Conservation (phyloP, 1,284 basidiomycete species). For the Bjerkandera adusta region DNA sequence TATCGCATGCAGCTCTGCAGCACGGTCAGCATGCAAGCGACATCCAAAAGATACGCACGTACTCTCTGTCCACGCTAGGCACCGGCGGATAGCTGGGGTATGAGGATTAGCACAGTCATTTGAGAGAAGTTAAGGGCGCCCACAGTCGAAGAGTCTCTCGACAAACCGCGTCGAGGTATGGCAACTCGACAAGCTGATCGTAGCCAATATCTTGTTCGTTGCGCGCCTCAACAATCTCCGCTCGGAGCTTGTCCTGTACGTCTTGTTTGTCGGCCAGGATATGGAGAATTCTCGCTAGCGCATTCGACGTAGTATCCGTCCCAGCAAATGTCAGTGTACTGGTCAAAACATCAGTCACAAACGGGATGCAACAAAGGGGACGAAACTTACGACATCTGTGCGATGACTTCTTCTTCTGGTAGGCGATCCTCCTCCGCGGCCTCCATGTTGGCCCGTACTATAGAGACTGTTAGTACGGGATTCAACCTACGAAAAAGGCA, state of each 20-base stretch:
- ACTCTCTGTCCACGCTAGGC: constrained; percentile 30
- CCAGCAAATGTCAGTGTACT: constrained; percentile 30
- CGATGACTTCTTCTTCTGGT: constrained; percentile 26
- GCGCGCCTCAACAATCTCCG: constrained; percentile 23
- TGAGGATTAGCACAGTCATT: not conserved
- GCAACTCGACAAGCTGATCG: constrained; percentile 28
- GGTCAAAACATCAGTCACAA: not conserved
- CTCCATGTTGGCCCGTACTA: constrained; percentile 26
- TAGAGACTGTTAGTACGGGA: not conserved
- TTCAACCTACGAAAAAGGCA: too few species aligned
- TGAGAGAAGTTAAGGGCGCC: constrained; percentile 10
- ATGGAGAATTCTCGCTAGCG: constrained; percentile 26
- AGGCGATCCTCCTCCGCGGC: constrained; percentile 24
- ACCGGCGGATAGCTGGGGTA: constrained; percentile 2
- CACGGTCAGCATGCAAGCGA: not conserved
- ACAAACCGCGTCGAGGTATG: constrained; percentile 33
- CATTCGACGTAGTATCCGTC: constrained; percentile 28
- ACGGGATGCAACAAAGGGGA: not conserved
- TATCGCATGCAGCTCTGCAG: constrained; percentile 24
- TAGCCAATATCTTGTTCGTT: constrained; percentile 22
- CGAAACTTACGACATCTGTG: constrained; percentile 28
- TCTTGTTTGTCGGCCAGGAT: constrained; percentile 23
- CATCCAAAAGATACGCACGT: too few species aligned
- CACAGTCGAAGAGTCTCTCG: constrained; percentile 33
- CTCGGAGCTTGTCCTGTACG: constrained; percentile 25